Evolutionary conservation across 2,329 filamentous ascomycete genomes (phyloP), one percentile per base, ranked within the genome.

Genomic region (Botryosphaeria dothidea): DNA sequence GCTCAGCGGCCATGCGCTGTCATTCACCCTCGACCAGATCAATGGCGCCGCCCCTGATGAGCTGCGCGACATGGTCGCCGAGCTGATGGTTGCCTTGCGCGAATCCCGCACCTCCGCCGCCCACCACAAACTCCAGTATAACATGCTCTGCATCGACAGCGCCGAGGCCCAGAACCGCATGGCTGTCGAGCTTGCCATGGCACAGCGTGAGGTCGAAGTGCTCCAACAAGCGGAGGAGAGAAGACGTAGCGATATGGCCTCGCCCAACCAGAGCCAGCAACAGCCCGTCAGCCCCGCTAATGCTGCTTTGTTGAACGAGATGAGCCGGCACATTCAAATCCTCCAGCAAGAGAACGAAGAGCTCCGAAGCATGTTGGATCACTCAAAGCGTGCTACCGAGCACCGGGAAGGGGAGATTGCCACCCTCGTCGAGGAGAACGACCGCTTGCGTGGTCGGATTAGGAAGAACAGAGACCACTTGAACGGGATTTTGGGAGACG

Each of bases 91-190:
- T 11, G 80, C 84, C 17, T 75, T 88, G n/a, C 82, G 85, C 67
- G 88, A 90, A 69, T 84, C 87, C 64, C 92, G 95, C 72, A 93
- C 93, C 82, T 91, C 93, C 66, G 89, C 91, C 17, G 91, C 93
- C 34, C 93, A 97, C 75, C 90, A 95, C 80, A 96, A 95, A 79
- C 82, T 98, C 63, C 94, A 97, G 76, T 91, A 93, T 74, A 93
- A 90, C 71, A 85, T 97, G 73, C 85, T 96, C 29, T 88, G 87
- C 60, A 88, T 97, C 69, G 92, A 96, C 73, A 93, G 91, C 63
- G 88, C 90, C 56, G 92, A 96, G 70, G 90, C 93, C 31, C 87
- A 92, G 9, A 93, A 96, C 77, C 88, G 93, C 27, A 92, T 94
- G 69, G 90, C 89, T 38, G 93, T 97, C 4, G 94, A 97, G 77